Base-by-base conservation (phyloP, 768 basidiomycete genomes). In the Serendipita sp. region DNA sequence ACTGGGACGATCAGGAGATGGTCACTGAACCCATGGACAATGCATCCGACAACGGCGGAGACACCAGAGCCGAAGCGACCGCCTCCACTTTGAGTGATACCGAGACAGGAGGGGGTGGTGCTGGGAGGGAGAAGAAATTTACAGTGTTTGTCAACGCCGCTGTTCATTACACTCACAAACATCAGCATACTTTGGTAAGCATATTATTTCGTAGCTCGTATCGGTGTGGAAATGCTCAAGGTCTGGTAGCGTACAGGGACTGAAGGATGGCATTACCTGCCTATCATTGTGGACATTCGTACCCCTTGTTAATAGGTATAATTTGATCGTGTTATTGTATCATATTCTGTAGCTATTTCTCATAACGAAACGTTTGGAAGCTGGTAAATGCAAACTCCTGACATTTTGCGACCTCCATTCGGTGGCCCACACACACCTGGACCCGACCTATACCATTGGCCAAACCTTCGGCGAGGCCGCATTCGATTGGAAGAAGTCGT, bases 121-220 rank as follows among this genome's bases (percentile, higher is more conserved):
- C 11, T 18, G 13, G 10, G 27, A 27, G 29, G 11, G 16, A 53
- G 29, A 15, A 29, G 29, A 11, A 27, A 53, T 60, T 60, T 36
- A 60, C 55, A 8, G 55, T 60, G 10, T 60, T 60, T 60, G 55
- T 60, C n/a, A 60, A 60, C 36, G 55, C 55, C 10, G 55, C 55
- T 8, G 33, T 36, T 27, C 33, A 60, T 2, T 34, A 23, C 8
- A 37, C 29, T 4, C 34, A 33, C 55, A 31, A 60, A 29, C 27
- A 60, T 60, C 27, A 27, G 36, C 27, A 31, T n/a, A 33, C 31
- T 27, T n/a, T 11, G 55, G 55, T 33, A 29, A 60, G 5, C 13
- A 29, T n/a, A 53, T 16, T 52, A 6, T 31, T 10, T 37, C 55
- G 10, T 60, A 3, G 4, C 27, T 23, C n/a, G 4, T 10, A 23